Conservation (phyloP, 768 basidiomycete genomes). For the Suillus clintonianus region DNA sequence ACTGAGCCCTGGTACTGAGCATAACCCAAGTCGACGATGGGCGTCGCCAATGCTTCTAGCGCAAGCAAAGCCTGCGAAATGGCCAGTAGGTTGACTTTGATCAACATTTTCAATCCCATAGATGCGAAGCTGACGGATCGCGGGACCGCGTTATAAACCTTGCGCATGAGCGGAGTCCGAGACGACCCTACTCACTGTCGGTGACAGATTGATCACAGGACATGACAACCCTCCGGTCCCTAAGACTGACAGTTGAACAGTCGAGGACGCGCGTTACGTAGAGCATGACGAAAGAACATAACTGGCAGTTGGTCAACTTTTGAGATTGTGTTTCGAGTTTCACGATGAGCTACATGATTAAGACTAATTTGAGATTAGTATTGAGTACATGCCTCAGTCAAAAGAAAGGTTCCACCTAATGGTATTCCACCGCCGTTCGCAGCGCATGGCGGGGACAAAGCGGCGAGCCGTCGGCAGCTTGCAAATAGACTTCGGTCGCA, state of each 20-base stretch:
- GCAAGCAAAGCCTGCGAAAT: slow-evolving; percentile 10
- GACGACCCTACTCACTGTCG: neutral
- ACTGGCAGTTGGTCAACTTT: neutral
- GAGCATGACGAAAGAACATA: neutral
- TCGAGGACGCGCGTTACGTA: neutral
- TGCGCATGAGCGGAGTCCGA: neutral
- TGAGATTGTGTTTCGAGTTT: neutral
- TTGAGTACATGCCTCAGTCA: neutral
- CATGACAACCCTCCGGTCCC: neutral
- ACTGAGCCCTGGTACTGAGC: slow-evolving; percentile 27
- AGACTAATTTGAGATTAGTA: neutral
- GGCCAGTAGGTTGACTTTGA: neutral
- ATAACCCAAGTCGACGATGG: slow-evolving; percentile 29
- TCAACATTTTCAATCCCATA: neutral
- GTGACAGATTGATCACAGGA: neutral
- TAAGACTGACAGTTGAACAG: neutral
- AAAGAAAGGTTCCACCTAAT: neutral
- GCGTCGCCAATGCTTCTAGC: slow-evolving; percentile 7
- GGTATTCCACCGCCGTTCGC: neutral
- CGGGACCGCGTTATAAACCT: neutral
- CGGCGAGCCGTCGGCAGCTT: neutral
- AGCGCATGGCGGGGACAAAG: neutral
- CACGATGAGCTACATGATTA: neutral
- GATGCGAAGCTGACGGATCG: neutral
- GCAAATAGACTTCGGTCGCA: neutral